Evolutionary conservation across 139 green algal species (phyloP).

Genomic region (Edaphochlamys debaryana): DNA sequence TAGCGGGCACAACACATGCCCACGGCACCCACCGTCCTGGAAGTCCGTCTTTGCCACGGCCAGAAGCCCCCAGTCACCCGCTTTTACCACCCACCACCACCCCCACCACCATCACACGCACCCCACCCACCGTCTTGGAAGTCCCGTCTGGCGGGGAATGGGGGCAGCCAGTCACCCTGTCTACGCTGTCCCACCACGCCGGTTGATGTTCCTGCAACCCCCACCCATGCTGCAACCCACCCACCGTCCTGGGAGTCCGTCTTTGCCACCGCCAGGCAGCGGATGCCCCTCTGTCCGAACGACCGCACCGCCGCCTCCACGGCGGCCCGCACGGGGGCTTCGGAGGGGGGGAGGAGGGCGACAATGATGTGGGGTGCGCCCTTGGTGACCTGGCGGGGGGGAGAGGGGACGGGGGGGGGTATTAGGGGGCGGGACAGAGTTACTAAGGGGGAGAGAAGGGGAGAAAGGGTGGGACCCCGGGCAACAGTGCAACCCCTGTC

Average conservation of each 20-base stretch:
- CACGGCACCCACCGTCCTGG: background rate
- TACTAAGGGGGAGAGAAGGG: background rate
- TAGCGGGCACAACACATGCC: too few relatives aligned
- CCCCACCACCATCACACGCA: too few relatives aligned
- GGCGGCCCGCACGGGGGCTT: slow-evolving; percentile 11
- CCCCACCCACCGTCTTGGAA: too few relatives aligned
- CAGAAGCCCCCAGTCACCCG: too few relatives aligned
- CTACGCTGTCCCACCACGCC: too few relatives aligned
- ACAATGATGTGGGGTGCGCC: slow-evolving; percentile 68
- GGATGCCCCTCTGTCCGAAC: slow-evolving; percentile 80
- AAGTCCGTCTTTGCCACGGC: slow-evolving; percentile 65
- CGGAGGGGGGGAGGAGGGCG: slow-evolving; percentile 12
- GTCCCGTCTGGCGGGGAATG: too few relatives aligned
- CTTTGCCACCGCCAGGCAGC: slow-evolving; percentile 78
- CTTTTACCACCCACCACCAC: too few relatives aligned
- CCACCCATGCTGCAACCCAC: too few relatives aligned
- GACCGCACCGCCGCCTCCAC: slow-evolving; percentile 62
- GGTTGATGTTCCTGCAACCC: too few relatives aligned
- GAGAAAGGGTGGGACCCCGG: background rate
- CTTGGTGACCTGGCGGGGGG: slow-evolving; percentile 68
- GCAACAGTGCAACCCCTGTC: too few relatives aligned
- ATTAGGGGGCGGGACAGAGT: too few relatives aligned
- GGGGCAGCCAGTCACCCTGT: too few relatives aligned
- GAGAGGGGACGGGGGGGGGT: background rate
- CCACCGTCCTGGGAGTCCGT: slow-evolving; percentile 1